Percentiles rank a stretch among this genome's conserved stretches.
These are phyloP conservation scores for Aspergillus quadrilineatus DNA, from an alignment of 2,329 filamentous ascomycete genomes.

Conservation along the genomic window DNA sequence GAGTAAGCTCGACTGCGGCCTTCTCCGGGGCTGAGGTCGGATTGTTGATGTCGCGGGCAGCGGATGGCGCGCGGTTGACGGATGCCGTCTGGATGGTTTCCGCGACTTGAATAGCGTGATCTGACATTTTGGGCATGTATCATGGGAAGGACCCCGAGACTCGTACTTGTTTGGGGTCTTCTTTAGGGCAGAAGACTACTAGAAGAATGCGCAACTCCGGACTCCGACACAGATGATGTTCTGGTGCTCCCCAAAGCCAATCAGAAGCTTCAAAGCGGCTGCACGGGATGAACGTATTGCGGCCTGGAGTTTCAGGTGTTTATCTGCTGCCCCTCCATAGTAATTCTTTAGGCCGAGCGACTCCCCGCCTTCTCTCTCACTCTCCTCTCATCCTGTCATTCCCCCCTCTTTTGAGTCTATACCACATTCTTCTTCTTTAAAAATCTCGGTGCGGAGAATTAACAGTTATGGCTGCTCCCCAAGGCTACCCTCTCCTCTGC, in stretches of 20 bases:
- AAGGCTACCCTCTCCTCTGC: slow-evolving; percentile 86
- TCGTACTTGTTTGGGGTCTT: neutral
- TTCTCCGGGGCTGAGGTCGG: slow-evolving; percentile 68
- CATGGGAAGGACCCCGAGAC: neutral
- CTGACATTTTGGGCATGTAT: slow-evolving; percentile 47
- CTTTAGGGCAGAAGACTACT: neutral
- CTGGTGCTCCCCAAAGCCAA: neutral
- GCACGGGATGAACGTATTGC: neutral
- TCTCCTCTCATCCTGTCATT: slow-evolving; percentile 6
- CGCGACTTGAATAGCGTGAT: slow-evolving; percentile 66
- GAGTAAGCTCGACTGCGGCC: slow-evolving; percentile 57
- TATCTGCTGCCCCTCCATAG: slow-evolving; percentile 26
- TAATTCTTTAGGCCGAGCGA: neutral
- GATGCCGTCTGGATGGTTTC: slow-evolving; percentile 78
- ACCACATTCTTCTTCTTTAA: neutral
- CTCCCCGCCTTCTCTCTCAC: slow-evolving; percentile 7
- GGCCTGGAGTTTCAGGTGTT: slow-evolving; percentile 12
- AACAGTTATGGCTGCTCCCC: slow-evolving; percentile 65
- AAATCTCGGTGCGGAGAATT: neutral
- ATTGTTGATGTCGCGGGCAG: slow-evolving; percentile 74
- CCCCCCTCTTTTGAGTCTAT: neutral
- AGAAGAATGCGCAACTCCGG: neutral
- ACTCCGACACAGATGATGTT: neutral
- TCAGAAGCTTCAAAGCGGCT: neutral
- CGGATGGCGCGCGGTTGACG: slow-evolving; percentile 70